Conservation (phyloP, 2,329 filamentous ascomycete genomes). For the Colletotrichum destructivum region DNA sequence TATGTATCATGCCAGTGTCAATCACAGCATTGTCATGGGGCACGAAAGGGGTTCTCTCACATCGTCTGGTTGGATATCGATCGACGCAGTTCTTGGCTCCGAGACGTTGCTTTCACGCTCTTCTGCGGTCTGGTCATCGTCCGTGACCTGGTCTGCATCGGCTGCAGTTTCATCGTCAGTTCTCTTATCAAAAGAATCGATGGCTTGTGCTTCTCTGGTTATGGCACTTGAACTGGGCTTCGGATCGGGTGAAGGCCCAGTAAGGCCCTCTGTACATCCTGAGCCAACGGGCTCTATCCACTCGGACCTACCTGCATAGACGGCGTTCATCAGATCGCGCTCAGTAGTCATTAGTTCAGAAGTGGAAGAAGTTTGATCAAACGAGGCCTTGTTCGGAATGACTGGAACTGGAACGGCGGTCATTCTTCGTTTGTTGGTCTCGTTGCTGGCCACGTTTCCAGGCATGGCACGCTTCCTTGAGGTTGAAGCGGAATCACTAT, state of each 20-base stretch:
- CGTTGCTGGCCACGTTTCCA: not conserved
- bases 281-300: not conserved
- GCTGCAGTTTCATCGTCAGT: constrained; percentile 38
- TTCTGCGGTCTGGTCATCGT: constrained; percentile 21
- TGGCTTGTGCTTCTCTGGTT: too few relatives aligned
- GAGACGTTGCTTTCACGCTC: constrained; percentile 1
- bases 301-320: not conserved
- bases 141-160: constrained; percentile 43
- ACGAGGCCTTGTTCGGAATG: not conserved
- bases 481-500: not conserved
- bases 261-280: not conserved
- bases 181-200: constrained; percentile 12
- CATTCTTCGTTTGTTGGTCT: constrained; percentile 26
- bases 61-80: not conserved
- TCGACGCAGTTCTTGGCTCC: not conserved
- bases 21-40: not conserved
- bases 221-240: not conserved
- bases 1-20: not conserved
- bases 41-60: not conserved
- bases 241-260: not conserved
- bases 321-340: constrained; percentile 14
- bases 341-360: not conserved
- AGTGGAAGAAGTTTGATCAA: not conserved
- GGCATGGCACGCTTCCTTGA: constrained; percentile 23
- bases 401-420: not conserved